Evolutionary conservation across 805 yeast species (phyloP).

Genomic region (Candida incommunis): DNA sequence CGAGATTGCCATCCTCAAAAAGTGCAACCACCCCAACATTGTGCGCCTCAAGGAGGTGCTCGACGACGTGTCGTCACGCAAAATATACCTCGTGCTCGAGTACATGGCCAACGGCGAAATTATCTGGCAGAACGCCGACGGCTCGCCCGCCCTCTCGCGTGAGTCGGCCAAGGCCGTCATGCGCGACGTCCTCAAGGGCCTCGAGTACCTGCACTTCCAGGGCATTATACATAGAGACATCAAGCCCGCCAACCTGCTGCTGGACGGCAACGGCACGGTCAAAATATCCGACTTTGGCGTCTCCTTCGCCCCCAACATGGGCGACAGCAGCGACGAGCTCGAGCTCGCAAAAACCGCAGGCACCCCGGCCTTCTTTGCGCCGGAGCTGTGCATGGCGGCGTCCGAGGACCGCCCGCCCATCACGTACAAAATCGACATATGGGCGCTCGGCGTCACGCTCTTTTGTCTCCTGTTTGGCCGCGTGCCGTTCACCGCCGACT

Average conservation of each 20-base stretch:
- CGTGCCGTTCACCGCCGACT: conserved; percentile 78
- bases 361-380: conserved; percentile 93
- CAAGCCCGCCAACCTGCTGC: conserved; percentile 82
- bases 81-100: conserved; percentile 81
- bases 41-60: conserved; percentile 75
- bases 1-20: conserved; percentile 88
- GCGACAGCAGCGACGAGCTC: conserved; percentile 45
- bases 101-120: conserved; percentile 86
- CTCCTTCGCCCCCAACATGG: conserved; percentile 47
- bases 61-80: conserved; percentile 71
- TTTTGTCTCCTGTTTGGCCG: conserved; percentile 79
- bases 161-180: conserved; percentile 56
- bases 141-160: conserved; percentile 56
- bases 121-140: conserved; percentile 48
- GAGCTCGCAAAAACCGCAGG: conserved; percentile 95
- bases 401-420: conserved; percentile 32
- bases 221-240: conserved; percentile 92
- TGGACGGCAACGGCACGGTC: conserved; percentile 54
- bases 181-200: conserved; percentile 72
- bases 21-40: conserved; percentile 85
- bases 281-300: conserved; percentile 97
- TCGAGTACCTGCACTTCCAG: conserved; percentile 80
- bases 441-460: conserved; percentile 92
- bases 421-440: conserved; percentile 79
- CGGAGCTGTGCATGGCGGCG: conserved; percentile 68